A percentile compares a stretch with the other conserved stretches of the same genome.
Conservation (phyloP, 1,284 basidiomycete species). For the Papiliotrema fonsecae region DNA sequence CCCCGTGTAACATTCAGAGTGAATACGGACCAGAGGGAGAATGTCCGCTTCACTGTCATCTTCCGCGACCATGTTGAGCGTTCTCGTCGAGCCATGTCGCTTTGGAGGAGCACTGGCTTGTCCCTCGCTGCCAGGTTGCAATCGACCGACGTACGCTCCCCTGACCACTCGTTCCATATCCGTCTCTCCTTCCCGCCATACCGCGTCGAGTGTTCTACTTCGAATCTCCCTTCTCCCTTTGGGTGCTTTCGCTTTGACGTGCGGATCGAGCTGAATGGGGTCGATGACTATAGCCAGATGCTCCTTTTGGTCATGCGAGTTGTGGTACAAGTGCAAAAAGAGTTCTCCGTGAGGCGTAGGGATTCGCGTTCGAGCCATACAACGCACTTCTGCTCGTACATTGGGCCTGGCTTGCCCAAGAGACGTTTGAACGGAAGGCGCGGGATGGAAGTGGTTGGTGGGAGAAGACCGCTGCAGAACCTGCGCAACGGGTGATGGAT, state of each 20-base stretch:
- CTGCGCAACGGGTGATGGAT: slow-evolving; percentile 39
- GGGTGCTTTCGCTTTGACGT: slow-evolving; percentile 44
- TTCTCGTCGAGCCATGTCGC: slow-evolving; percentile 5
- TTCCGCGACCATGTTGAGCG: slow-evolving; percentile 1
- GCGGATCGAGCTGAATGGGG: slow-evolving; percentile 62
- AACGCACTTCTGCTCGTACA: slow-evolving; percentile 54
- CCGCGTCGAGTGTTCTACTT: slow-evolving; percentile 73
- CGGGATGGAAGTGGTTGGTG: slow-evolving; percentile 18
- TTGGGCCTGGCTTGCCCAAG: slow-evolving; percentile 9
- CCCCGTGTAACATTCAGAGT: slow-evolving; percentile 98
- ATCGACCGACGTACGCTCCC: slow-evolving; percentile 86
- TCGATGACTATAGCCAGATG: slow-evolving; percentile 97
- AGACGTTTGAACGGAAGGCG: background rate
- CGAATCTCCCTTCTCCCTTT: slow-evolving; percentile 57
- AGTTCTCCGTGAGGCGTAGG: slow-evolving; percentile 93
- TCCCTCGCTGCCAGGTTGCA: slow-evolving; percentile 47
- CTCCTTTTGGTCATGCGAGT: slow-evolving; percentile 83
- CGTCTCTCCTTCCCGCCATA: slow-evolving; percentile 82
- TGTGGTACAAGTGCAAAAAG: slow-evolving; percentile 84
- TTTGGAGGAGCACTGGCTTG: slow-evolving; percentile 18
- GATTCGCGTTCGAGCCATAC: slow-evolving; percentile 94
- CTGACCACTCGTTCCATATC: slow-evolving; percentile 89
- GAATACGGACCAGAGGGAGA: slow-evolving; percentile 85
- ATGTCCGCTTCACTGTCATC: slow-evolving; percentile 26
- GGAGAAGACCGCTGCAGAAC: slow-evolving; percentile 35